Percentiles rank a stretch among this genome's conserved stretches.
Conservation (phyloP, 31 red algal species). For the Bonnemaisonia californica region DNA sequence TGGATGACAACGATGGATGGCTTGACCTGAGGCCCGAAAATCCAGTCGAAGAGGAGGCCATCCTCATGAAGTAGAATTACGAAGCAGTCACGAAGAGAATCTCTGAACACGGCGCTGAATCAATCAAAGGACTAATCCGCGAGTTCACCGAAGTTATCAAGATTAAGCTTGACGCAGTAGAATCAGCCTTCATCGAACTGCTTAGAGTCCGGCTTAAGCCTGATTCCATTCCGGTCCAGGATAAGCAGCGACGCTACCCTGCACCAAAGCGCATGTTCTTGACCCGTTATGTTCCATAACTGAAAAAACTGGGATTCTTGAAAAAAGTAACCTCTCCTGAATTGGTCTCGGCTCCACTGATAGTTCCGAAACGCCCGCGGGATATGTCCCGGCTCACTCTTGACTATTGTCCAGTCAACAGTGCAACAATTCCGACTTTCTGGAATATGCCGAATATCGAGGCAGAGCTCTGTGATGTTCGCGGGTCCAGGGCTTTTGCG, state of each 20-base stretch:
- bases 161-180: neutral
- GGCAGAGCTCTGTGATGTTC: neutral
- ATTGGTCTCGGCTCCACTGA: slow-evolving; percentile 2
- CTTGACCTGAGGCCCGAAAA: neutral
- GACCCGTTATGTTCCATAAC: neutral
- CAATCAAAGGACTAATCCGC: neutral
- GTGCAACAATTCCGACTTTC: neutral
- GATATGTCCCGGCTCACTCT: neutral
- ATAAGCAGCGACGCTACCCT: neutral
- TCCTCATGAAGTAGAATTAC: neutral
- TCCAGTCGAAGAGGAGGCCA: neutral
- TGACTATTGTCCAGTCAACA: neutral
- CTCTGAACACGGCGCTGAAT: neutral
- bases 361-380: slow-evolving; percentile 1
- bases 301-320: neutral
- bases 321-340: neutral
- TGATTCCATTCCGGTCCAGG: slow-evolving; percentile 8
- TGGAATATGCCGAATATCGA: slow-evolving; percentile 15
- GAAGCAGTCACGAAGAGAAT: neutral
- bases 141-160: neutral
- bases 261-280: slow-evolving; percentile 2
- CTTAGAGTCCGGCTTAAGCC: neutral
- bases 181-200: neutral
- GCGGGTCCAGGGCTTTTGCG: neutral
- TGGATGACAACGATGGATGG: slow-evolving; percentile 4